Evolutionary conservation across 148 eudicot species (phyloP).

Genomic region (Amaranthus palmeri): DNA sequence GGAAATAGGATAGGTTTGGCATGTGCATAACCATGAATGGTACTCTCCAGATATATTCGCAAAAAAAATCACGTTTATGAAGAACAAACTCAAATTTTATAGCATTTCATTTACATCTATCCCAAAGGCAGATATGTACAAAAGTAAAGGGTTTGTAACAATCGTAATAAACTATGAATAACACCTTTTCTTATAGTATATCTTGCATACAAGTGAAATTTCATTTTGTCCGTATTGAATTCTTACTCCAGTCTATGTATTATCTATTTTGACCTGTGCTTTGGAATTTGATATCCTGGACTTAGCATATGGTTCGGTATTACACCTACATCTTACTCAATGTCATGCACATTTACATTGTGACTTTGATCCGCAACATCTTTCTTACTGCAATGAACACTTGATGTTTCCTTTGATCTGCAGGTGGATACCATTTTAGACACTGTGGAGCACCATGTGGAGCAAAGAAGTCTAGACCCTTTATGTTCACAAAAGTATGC

Average conservation of each 20-base stretch:
- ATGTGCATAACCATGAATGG: too few species aligned
- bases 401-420: conserved; percentile 17
- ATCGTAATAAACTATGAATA: not conserved
- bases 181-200: not conserved
- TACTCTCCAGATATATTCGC: too few species aligned
- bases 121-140: too few species aligned
- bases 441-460: conserved; percentile 60
- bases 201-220: not conserved
- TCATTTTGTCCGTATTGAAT: not conserved
- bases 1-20: too few species aligned
- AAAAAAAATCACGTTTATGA: too few species aligned
- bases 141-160: too few species aligned
- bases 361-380: not conserved
- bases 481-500: conserved; percentile 52
- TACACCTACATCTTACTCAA: not conserved
- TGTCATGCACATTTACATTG: conserved; percentile 1
- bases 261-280: too few species aligned
- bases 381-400: conserved; percentile 3
- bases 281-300: too few species aligned
- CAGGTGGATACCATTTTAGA: conserved; percentile 56
- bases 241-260: not conserved
- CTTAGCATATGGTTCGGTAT: not conserved
- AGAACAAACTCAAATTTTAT: too few species aligned
- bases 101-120: too few species aligned
- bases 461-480: conserved; percentile 68